These are phyloP conservation scores for Trypanosoma platydactyli DNA, from an alignment of 208 protist species.

Conservation along the genomic window DNA sequence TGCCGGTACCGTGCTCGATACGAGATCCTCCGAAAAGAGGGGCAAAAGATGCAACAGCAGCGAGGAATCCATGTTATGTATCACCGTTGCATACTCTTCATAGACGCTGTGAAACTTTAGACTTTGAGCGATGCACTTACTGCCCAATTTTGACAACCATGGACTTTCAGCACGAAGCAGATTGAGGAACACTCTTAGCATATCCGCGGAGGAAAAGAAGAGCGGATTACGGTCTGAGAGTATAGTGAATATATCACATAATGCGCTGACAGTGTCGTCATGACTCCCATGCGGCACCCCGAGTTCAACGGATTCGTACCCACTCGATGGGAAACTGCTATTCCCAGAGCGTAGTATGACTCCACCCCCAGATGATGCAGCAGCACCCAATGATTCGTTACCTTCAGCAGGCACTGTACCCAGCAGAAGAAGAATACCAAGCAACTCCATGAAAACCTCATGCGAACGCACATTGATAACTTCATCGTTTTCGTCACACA, in stretches of 20 bases:
- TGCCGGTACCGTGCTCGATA: conserved; percentile 23
- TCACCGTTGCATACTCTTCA: conserved; percentile 46
- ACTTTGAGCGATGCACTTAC: conserved; percentile 53
- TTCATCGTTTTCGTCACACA: conserved; percentile 59
- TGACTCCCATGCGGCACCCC: not conserved
- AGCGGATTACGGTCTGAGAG: conserved; percentile 42
- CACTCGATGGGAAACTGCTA: not conserved
- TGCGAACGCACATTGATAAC: conserved; percentile 61
- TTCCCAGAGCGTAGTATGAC: not conserved
- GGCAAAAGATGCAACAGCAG: conserved; percentile 45
- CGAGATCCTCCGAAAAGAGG: conserved; percentile 43
- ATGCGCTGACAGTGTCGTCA: conserved; percentile 7
- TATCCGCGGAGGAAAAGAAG: conserved; percentile 28
- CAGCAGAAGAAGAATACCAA: conserved; percentile 35
- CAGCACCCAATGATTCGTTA: conserved; percentile 2
- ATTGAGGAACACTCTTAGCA: conserved; percentile 44
- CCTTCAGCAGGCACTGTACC: conserved; percentile 32
- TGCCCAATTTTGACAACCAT: conserved; percentile 48
- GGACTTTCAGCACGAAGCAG: conserved; percentile 46
- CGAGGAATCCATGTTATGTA: conserved; percentile 33
- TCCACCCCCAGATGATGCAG: not conserved
- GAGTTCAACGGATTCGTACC: not conserved
- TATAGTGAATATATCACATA: conserved; percentile 42
- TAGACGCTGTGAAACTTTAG: conserved; percentile 62
- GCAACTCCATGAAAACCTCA: conserved; percentile 56